These are phyloP conservation scores for Hericium erinaceus DNA, from an alignment of 768 basidiomycete genomes.

Conservation along the genomic window DNA sequence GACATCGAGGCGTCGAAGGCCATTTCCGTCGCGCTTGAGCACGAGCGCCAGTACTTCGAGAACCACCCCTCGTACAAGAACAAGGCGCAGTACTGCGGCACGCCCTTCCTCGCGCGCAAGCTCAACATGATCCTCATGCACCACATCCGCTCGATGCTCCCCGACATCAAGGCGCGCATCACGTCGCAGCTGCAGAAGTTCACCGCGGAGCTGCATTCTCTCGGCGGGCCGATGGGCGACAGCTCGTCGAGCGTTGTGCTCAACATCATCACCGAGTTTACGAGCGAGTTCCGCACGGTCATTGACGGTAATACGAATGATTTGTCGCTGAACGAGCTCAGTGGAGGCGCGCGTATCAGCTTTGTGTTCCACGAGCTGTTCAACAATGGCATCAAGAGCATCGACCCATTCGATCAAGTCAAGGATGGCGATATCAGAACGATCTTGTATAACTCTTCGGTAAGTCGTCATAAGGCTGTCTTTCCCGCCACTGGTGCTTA, in stretches of 20 bases:
- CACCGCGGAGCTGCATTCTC: constrained; percentile 68
- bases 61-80: constrained; percentile 87
- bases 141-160: constrained; percentile 95
- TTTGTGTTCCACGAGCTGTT: constrained; percentile 99
- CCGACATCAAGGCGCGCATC: constrained; percentile 96
- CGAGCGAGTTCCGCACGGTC: constrained; percentile 89
- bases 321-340: constrained; percentile 87
- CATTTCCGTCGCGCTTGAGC: constrained; percentile 78
- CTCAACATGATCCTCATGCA: constrained; percentile 99
- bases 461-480: constrained; percentile 29
- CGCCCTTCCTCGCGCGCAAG: constrained; percentile 91
- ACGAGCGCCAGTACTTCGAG: constrained; percentile 91
- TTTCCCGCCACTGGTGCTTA: neutral
- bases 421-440: constrained; percentile 97
- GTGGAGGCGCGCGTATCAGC: constrained; percentile 97
- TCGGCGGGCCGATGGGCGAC: constrained; percentile 86
- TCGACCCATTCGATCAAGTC: constrained; percentile 98
- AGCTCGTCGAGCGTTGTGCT: constrained; percentile 89
- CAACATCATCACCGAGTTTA: constrained; percentile 97
- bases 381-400: constrained; percentile 90
- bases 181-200: constrained; percentile 84
- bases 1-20: constrained; percentile 89
- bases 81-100: constrained; percentile 95
- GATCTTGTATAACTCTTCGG: constrained; percentile 95
- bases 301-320: constrained; percentile 99